Evolutionary conservation across 768 basidiomycete genomes (phyloP), one percentile per base, ranked within the genome.

Genomic region (Lactarius sp.): DNA sequence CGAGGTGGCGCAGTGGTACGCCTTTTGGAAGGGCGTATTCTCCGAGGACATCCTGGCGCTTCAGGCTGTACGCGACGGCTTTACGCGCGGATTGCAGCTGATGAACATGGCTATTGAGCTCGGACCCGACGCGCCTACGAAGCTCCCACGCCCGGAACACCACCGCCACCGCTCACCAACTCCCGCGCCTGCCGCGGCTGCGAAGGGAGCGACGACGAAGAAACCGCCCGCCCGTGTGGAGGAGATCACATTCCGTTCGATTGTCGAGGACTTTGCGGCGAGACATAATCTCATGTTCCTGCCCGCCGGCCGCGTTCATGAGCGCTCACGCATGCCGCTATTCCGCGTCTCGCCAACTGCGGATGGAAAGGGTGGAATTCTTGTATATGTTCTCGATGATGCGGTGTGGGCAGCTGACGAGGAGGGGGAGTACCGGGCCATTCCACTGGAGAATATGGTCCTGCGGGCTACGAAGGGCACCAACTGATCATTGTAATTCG

Each of bases 51-150:
- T 96, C n/a, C 82, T 84, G 67, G 80, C 77, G 34, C 77, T 90
- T 68, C 76, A 81, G 12, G 86, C 85, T 7, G 81, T 98, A 31
- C 77, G 81, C 58, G 80, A 82, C 51, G 96, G 94, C 16, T 97
- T 98, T 71, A 91, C 86, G 50, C 82, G 86, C 54, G 97, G 93
- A 1, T 73, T 98, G 61, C 90, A 98, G 73, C 73, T 98, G 65
- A 97, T 99, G 94, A 91, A 97, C 72, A 85, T 88, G 68, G 96
- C 96, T 27, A 87, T 95, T 72, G 87, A 90, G 65, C 79, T 98
- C 33, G 94, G 94, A 7, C 79, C 85, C 2, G 83, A 90, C 34
- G 93, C 92, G 10, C 83, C 86, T 0, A 79, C 80, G 0, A 81
- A 81, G 66, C 76, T 94, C 36, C 79, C 78, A 50, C 86, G 85